A percentile compares a stretch with the other conserved stretches of the same genome.
Evolutionary conservation across 805 yeast genomes (phyloP).

Genomic region (Torulaspora quercuum): DNA sequence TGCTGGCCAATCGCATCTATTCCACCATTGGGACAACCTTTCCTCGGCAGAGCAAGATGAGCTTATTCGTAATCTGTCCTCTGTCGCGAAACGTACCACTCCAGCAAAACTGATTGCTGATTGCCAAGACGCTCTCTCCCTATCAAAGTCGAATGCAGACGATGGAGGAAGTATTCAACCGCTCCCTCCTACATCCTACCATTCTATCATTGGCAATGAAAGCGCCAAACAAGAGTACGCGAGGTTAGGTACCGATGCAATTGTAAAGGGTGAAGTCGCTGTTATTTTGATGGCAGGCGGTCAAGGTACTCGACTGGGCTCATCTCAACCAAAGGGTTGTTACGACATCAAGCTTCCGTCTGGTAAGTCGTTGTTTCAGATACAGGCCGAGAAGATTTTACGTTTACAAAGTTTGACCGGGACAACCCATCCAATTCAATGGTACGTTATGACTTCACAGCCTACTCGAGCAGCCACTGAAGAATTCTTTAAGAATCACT

Average conservation of each 20-base stretch:
- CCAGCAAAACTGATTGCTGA: slow-evolving; percentile 39
- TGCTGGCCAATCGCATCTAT: slow-evolving; percentile 55
- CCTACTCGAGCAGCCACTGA: slow-evolving; percentile 81
- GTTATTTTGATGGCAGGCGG: slow-evolving; percentile 97
- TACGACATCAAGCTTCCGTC: slow-evolving; percentile 84
- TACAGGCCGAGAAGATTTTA: slow-evolving; percentile 83
- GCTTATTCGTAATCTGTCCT: slow-evolving; percentile 37
- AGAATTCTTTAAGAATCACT: slow-evolving; percentile 55
- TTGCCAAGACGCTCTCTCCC: slow-evolving; percentile 43
- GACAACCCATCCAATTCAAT: slow-evolving; percentile 44
- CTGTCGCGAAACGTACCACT: slow-evolving; percentile 18
- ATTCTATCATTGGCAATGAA: slow-evolving; percentile 41
- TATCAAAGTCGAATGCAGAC: slow-evolving; percentile 31
- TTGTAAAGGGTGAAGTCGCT: slow-evolving; percentile 72
- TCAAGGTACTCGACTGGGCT: slow-evolving; percentile 94
- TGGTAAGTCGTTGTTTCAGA: slow-evolving; percentile 76
- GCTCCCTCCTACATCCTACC: slow-evolving; percentile 53
- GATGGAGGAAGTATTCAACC: slow-evolving; percentile 39
- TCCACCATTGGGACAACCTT: slow-evolving; percentile 45
- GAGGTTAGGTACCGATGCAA: slow-evolving; percentile 61
- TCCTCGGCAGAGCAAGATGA: slow-evolving; percentile 35
- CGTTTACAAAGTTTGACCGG: slow-evolving; percentile 49
- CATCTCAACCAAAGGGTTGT: slow-evolving; percentile 90
- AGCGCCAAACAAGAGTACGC: slow-evolving; percentile 43
- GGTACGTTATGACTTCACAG: slow-evolving; percentile 94